These are phyloP conservation scores for Steccherinum ochraceum DNA, from an alignment of 768 basidiomycete genomes.

Conservation along the genomic window DNA sequence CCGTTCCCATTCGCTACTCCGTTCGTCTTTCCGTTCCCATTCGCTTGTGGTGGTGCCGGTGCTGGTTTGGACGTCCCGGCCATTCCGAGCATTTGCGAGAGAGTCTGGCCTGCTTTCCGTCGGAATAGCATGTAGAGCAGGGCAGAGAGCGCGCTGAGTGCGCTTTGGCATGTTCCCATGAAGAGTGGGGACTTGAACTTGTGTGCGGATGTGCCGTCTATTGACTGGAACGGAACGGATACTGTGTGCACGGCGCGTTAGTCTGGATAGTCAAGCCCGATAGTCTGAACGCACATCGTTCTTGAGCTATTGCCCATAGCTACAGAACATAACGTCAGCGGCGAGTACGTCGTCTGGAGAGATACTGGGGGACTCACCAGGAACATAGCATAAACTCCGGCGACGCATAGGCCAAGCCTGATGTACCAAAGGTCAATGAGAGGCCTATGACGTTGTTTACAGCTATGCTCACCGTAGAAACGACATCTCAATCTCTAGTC, in stretches of 20 bases:
- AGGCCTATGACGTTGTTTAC: background rate
- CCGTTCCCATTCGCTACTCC: slow-evolving; percentile 26
- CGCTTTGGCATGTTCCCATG: slow-evolving; percentile 80
- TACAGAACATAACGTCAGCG: slow-evolving; percentile 20
- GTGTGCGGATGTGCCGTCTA: slow-evolving; percentile 53
- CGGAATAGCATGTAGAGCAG: slow-evolving; percentile 68
- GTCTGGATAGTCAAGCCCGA: too few species aligned
- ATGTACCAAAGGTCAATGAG: background rate
- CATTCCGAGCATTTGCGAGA: slow-evolving; percentile 59
- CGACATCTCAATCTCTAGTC: too few species aligned
- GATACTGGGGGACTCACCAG: slow-evolving; percentile 52
- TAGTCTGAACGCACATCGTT: slow-evolving; percentile 73
- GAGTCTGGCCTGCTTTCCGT: slow-evolving; percentile 44
- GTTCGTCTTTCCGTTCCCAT: slow-evolving; percentile 27
- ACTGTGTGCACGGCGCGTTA: too few species aligned
- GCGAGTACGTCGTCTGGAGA: slow-evolving; percentile 3
- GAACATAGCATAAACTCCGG: slow-evolving; percentile 92
- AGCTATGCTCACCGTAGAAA: slow-evolving; percentile 7
- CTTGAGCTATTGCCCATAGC: slow-evolving; percentile 93
- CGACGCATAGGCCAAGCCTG: slow-evolving; percentile 70
- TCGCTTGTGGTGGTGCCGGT: slow-evolving; percentile 4
- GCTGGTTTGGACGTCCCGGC: slow-evolving; percentile 22
- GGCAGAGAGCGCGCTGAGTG: slow-evolving; percentile 70
- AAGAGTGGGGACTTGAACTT: slow-evolving; percentile 85
- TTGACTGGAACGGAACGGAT: slow-evolving; percentile 75